Percentiles rank a stretch among this genome's conserved stretches.
Conservation (phyloP, 768 basidiomycete genomes). For the Podaxis sp. region DNA sequence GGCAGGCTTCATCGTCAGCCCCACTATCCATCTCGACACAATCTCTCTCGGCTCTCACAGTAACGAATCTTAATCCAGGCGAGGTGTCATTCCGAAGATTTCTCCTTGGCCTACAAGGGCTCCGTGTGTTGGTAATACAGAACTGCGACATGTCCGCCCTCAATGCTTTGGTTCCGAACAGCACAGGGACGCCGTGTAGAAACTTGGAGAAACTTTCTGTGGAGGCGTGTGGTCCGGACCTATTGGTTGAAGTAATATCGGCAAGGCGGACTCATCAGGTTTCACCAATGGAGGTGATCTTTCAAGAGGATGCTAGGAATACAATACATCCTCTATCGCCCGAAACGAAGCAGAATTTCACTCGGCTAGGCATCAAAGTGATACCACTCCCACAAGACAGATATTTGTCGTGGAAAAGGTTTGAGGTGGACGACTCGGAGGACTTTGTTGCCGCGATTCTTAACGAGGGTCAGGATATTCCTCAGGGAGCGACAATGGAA, state of each 20-base stretch:
- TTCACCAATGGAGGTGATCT: not conserved
- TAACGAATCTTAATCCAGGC: conserved; percentile 3
- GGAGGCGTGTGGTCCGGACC: not conserved
- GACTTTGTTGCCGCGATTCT: conserved; percentile 9
- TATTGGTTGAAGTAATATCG: not conserved
- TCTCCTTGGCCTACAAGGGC: not conserved
- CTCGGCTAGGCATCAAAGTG: not conserved
- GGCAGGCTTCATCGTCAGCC: not conserved
- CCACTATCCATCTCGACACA: not conserved
- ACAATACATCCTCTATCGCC: not conserved
- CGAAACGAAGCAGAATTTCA: not conserved
- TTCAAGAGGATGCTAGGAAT: not conserved
- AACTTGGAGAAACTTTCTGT: not conserved
- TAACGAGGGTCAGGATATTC: not conserved
- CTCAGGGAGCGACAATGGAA: not conserved
- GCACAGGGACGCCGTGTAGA: not conserved
- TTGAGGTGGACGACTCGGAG: conserved; percentile 9
- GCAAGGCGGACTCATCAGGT: not conserved
- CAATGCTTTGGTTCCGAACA: not conserved
- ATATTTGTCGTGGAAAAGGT: not conserved
- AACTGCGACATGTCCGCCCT: not conserved
- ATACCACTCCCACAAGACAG: not conserved
- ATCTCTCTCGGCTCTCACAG: not conserved
- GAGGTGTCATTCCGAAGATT: not conserved
- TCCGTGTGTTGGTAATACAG: not conserved